Percentiles rank a stretch among this genome's conserved stretches.
These are phyloP conservation scores for Drechslera avenae DNA, from an alignment of 2,329 filamentous ascomycete genomes.

Conservation along the genomic window DNA sequence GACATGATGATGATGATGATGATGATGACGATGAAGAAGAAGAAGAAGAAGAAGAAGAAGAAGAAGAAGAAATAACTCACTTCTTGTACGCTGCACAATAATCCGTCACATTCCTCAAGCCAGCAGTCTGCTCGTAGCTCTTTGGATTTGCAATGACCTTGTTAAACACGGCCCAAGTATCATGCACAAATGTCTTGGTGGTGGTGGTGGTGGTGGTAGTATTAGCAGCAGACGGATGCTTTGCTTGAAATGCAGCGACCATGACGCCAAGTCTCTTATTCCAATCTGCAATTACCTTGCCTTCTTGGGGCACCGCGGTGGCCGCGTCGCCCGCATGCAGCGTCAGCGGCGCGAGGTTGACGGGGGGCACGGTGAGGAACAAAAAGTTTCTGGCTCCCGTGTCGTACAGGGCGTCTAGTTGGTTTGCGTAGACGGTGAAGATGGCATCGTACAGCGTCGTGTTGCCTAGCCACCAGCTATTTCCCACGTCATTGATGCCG, in stretches of 20 bases:
- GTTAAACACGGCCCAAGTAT: slow-evolving; percentile 59
- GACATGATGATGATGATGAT: no score
- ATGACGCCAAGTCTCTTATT: slow-evolving; percentile 55
- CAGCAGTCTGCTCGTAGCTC: slow-evolving; percentile 57
- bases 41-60: not conserved
- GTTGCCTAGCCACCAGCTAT: slow-evolving; percentile 53
- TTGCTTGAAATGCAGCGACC: slow-evolving; percentile 48
- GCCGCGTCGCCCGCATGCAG: slow-evolving; percentile 45
- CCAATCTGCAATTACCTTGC: slow-evolving; percentile 57
- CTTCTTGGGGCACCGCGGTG: slow-evolving; percentile 39
- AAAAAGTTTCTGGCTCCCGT: slow-evolving; percentile 57
- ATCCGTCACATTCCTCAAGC: slow-evolving; percentile 60
- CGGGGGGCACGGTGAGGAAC: slow-evolving; percentile 53
- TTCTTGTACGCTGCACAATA: slow-evolving; percentile 63
- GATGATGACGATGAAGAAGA: no score
- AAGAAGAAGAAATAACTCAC: slow-evolving; percentile 29
- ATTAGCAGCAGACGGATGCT: no score
- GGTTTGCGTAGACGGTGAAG: slow-evolving; percentile 45
- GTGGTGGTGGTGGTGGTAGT: no score
- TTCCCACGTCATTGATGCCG: slow-evolving; percentile 63
- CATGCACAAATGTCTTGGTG: slow-evolving; percentile 56
- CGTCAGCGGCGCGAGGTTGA: slow-evolving; percentile 60
- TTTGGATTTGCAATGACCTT: slow-evolving; percentile 59
- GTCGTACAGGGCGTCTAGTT: slow-evolving; percentile 51
- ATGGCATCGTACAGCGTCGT: slow-evolving; percentile 42